Evolutionary conservation across 164 flowering plant genomes (phyloP).

Genomic region (Liquidambar formosana): DNA sequence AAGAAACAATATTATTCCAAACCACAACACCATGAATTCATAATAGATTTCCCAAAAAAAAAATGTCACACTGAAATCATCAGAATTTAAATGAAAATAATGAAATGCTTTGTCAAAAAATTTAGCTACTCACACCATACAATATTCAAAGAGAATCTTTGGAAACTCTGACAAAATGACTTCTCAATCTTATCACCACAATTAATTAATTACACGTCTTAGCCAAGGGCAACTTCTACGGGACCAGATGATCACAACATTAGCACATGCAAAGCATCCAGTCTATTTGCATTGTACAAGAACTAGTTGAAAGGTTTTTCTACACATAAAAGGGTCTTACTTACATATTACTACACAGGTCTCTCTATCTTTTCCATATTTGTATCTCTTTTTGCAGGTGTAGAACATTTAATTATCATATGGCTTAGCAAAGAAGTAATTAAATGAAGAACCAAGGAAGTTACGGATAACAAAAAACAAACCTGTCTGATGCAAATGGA

Average conservation of each 20-base stretch:
- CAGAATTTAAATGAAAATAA: too few species aligned
- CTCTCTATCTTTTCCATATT: not conserved
- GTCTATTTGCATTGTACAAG: not conserved
- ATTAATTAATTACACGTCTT: too few species aligned
- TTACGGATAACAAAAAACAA: not conserved
- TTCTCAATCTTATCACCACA: too few species aligned
- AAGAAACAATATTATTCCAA: too few species aligned
- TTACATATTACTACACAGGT: not conserved
- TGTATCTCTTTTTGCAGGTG: not conserved
- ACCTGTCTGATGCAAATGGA: conserved; percentile 68
- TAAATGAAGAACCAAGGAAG: not conserved
- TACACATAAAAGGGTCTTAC: not conserved
- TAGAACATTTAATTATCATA: not conserved
- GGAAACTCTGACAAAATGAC: too few species aligned
- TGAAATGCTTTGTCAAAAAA: too few species aligned
- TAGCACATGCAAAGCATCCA: not conserved
- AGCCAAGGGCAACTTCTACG: not conserved
- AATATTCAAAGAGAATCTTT: too few species aligned
- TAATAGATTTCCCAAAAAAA: too few species aligned
- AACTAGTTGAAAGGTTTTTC: not conserved
- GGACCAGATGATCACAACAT: not conserved
- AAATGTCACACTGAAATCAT: too few species aligned
- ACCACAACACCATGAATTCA: too few species aligned
- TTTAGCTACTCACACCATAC: too few species aligned
- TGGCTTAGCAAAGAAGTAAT: not conserved